phyloP scores from a whole-genome alignment of 2,329 filamentous ascomycete genomes.

The Paecilomyces niveus region DNA sequence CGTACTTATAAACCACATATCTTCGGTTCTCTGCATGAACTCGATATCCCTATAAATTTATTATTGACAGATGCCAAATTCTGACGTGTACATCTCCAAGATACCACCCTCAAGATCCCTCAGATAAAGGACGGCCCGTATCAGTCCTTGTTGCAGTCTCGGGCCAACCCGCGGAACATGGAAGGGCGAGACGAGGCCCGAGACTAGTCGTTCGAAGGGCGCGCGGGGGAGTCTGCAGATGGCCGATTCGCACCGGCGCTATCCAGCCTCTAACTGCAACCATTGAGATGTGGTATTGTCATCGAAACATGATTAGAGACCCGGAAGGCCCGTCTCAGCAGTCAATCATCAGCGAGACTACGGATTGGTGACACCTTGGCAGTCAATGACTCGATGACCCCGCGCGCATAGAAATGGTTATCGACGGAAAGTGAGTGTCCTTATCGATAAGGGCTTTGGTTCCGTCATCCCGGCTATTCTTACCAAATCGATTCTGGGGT shows the following conservation, averaged over 20 bases:
- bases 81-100: neutral
- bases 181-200: neutral
- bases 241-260: neutral
- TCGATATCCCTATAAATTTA: no score
- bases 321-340: neutral
- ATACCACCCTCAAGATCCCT: neutral
- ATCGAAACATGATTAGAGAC: neutral
- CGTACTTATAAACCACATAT: no score
- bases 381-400: constrained; percentile 4
- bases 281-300: neutral
- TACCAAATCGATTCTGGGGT: neutral
- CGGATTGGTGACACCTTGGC: neutral
- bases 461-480: neutral
- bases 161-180: neutral
- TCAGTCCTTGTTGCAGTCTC: neutral
- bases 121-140: neutral
- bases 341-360: neutral
- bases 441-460: constrained; percentile 11
- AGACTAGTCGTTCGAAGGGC: neutral
- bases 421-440: constrained; percentile 13
- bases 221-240: constrained; percentile 4
- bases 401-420: constrained; percentile 29
- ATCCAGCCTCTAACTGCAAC: neutral
- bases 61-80: no score
- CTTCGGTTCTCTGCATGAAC: no score